Conservation (phyloP, 805 yeast species). For the Starmerella lactis-condensi region DNA sequence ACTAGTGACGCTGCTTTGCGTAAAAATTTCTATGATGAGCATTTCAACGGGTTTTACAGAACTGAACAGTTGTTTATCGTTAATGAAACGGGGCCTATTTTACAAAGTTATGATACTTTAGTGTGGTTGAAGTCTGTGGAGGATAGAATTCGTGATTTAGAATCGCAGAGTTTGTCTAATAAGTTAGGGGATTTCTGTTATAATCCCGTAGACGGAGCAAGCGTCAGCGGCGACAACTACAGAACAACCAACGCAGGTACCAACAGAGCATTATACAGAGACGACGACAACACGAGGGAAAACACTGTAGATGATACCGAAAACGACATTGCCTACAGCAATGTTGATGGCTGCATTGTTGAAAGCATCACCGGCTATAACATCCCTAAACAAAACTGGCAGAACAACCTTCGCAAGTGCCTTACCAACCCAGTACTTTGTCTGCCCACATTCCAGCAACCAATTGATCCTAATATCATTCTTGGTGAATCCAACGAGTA, state of each 20-base stretch:
- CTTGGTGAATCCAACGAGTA: constrained; percentile 33
- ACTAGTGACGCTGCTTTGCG: constrained; percentile 49
- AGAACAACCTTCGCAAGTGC: constrained; percentile 36
- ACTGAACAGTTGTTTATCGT: constrained; percentile 66
- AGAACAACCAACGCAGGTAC: too few species aligned
- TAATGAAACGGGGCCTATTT: constrained; percentile 48
- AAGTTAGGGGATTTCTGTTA: constrained; percentile 55
- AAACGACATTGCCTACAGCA: too few species aligned
- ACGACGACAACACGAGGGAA: too few species aligned
- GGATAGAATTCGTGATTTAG: constrained; percentile 27
- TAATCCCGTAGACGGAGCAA: constrained; percentile 55
- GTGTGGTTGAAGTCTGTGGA: constrained; percentile 87
- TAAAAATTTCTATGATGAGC: constrained; percentile 48
- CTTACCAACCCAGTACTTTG: constrained; percentile 73
- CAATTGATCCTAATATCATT: constrained; percentile 50
- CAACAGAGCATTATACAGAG: too few species aligned
- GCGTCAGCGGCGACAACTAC: too few species aligned
- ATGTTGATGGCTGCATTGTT: constrained; percentile 62
- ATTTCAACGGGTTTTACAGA: constrained; percentile 83
- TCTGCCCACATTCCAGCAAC: constrained; percentile 79
- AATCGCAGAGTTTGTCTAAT: constrained; percentile 17
- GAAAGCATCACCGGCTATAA: constrained; percentile 78
- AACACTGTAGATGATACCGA: too few species aligned
- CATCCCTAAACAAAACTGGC: constrained; percentile 51
- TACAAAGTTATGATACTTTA: constrained; percentile 43